Evolutionary conservation across 208 protist species (phyloP), one percentile per base, ranked within the genome.

Genomic region (Acanthamoeba sp.): DNA sequence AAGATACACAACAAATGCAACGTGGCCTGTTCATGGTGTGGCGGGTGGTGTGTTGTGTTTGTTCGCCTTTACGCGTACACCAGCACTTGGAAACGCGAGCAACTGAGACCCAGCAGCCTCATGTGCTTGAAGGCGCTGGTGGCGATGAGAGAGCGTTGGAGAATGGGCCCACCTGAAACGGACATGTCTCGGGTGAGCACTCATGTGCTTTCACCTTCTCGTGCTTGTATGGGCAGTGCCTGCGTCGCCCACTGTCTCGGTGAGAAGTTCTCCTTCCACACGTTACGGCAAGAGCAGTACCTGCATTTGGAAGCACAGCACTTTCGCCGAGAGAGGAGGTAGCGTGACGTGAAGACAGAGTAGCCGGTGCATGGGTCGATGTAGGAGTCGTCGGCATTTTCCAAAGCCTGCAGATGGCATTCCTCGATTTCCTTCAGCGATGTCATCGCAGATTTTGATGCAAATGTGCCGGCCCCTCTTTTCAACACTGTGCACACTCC

Each of bases 281-380:
- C n/a, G n/a, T 32, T 12, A 45, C 7, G 52, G 52, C 12, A n/a
- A 6, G 52, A 59, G 6, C 4, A 16, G 9, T 32, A 76, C 71
- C 71, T 80, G 71, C 71, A 80, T 20, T 80, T 40, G 71, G 71
- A 80, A 16, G 38, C 71, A 20, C 71, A 80, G 71, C 71, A 80
- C 36, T 80, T 80, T 34, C 71, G 34, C 22, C 71, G 34, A 5
- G 71, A 50, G 71, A 34, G 18, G 36, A 80, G 71, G 71, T 80
- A 80, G 22, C 38, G 22, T 0, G 71, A 80, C 9, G 71, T 80
- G 71, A 80, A 80, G 22, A 80, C 71, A 20, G 36, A 45, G 32
- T 80, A 80, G 71, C 71, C 71, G 6, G 71, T 80, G 71, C 71
- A 36, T 22, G 71, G 71, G 20, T 80, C 71, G 16, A 20, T 16